Conservation (phyloP, 2,329 filamentous ascomycete species). For the Phyllosticta citriasiana region DNA sequence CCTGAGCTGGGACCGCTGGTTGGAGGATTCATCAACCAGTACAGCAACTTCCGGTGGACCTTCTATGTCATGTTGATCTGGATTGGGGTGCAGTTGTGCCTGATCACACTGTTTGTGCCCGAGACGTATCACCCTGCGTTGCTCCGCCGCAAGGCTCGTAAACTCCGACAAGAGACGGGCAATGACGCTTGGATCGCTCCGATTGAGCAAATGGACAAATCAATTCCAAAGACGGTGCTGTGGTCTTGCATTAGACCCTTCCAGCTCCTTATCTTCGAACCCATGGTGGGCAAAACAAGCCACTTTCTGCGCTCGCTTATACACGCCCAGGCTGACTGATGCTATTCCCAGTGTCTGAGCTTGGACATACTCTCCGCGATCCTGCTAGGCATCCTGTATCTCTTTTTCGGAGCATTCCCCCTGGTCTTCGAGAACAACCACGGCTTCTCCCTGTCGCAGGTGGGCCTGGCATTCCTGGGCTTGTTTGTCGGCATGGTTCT, state of each 20-base stretch:
- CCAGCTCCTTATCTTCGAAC: slow-evolving; percentile 68
- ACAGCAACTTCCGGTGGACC: slow-evolving; percentile 50
- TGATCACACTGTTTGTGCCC: slow-evolving; percentile 64
- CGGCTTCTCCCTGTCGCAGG: slow-evolving; percentile 68
- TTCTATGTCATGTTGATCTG: slow-evolving; percentile 77
- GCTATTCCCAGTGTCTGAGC: slow-evolving; percentile 45
- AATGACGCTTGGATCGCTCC: slow-evolving; percentile 67
- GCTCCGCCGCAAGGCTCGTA: slow-evolving; percentile 60
- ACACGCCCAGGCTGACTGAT: not conserved
- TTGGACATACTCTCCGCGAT: slow-evolving; percentile 77
- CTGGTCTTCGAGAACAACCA: slow-evolving; percentile 67
- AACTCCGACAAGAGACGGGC: slow-evolving; percentile 63
- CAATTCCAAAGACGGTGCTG: slow-evolving; percentile 46
- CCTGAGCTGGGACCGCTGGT: slow-evolving; percentile 49
- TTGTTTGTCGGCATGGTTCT: slow-evolving; percentile 58
- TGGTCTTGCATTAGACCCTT: slow-evolving; percentile 56
- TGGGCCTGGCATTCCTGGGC: slow-evolving; percentile 68
- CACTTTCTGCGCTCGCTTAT: not conserved
- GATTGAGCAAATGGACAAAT: slow-evolving; percentile 62
- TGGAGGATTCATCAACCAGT: slow-evolving; percentile 75
- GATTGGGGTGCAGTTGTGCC: slow-evolving; percentile 51
- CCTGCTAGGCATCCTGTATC: slow-evolving; percentile 76
- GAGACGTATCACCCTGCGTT: slow-evolving; percentile 75
- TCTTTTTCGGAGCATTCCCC: slow-evolving; percentile 84
- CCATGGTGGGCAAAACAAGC: slow-evolving; percentile 47